Evolutionary conservation across 139 green algal genomes (phyloP).

Genomic region (Spirogloea muscicola): DNA sequence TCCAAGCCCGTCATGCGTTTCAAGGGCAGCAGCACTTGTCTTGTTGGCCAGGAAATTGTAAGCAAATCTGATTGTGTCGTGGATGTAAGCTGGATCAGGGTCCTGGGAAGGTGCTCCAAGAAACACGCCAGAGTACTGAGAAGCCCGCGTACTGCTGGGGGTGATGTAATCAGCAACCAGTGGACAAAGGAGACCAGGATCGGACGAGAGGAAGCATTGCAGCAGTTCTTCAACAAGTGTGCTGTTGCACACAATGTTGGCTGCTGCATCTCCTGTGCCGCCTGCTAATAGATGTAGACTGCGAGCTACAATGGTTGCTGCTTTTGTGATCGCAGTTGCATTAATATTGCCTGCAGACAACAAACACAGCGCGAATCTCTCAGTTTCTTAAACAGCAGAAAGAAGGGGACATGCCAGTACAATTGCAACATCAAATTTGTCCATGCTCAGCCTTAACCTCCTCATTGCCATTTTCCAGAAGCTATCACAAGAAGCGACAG

Average conservation of each 20-base stretch:
- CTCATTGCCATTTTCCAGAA: too few species aligned
- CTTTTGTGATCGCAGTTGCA: not conserved
- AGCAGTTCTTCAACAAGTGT: conserved; percentile 11
- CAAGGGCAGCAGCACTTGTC: too few species aligned
- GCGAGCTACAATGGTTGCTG: conserved; percentile 5
- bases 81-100: not conserved
- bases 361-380: too few species aligned
- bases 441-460: too few species aligned
- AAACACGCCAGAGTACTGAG: conserved; percentile 34
- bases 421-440: too few species aligned
- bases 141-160: not conserved
- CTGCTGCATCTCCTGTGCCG: not conserved
- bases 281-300: conserved; percentile 11
- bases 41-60: conserved; percentile 30
- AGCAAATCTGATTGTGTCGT: conserved; percentile 17
- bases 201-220: conserved; percentile 4
- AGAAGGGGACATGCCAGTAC: too few species aligned
- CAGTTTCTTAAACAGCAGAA: too few species aligned
- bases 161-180: conserved; percentile 20
- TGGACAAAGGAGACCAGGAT: conserved; percentile 11
- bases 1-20: too few species aligned
- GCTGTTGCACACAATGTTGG: not conserved
- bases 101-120: not conserved
- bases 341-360: conserved; percentile 4
- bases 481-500: too few species aligned